Percentiles rank a stretch among this genome's conserved stretches.
These are phyloP conservation scores for Alternaria postmessia DNA, from an alignment of 2,329 filamentous ascomycete genomes.

Conservation along the genomic window DNA sequence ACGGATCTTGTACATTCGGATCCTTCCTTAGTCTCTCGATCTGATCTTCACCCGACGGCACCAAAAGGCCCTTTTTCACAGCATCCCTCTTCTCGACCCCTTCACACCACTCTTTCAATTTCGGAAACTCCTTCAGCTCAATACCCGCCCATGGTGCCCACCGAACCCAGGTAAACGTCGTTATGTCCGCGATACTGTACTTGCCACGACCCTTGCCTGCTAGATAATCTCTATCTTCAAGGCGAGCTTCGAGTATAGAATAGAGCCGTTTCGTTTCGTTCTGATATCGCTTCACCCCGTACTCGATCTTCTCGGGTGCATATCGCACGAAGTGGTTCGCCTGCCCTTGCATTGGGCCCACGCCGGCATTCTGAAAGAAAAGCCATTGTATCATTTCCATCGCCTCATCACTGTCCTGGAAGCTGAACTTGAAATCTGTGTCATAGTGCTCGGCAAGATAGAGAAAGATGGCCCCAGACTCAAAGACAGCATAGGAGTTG, in stretches of 20 bases:
- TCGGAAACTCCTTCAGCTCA: conserved; percentile 71
- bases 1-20: conserved; percentile 32
- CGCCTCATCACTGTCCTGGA: conserved; percentile 75
- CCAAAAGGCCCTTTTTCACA: conserved; percentile 65
- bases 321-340: conserved; percentile 81
- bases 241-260: conserved; percentile 74
- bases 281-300: conserved; percentile 79
- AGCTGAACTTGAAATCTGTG: conserved; percentile 78
- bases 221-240: conserved; percentile 61
- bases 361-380: conserved; percentile 73
- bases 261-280: conserved; percentile 86
- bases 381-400: conserved; percentile 81
- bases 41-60: conserved; percentile 35
- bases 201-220: conserved; percentile 68
- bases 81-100: conserved; percentile 28
- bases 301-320: conserved; percentile 79
- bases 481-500: conserved; percentile 75
- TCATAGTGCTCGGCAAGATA: conserved; percentile 84
- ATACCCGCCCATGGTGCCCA: conserved; percentile 66
- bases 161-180: conserved; percentile 77
- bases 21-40: conserved; percentile 34
- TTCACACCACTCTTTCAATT: conserved; percentile 63
- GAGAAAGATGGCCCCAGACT: conserved; percentile 80
- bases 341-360: conserved; percentile 81
- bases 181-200: conserved; percentile 71